These are phyloP conservation scores for Pseudocercospora fuligena DNA, from an alignment of 2,329 filamentous ascomycete genomes.

Conservation along the genomic window DNA sequence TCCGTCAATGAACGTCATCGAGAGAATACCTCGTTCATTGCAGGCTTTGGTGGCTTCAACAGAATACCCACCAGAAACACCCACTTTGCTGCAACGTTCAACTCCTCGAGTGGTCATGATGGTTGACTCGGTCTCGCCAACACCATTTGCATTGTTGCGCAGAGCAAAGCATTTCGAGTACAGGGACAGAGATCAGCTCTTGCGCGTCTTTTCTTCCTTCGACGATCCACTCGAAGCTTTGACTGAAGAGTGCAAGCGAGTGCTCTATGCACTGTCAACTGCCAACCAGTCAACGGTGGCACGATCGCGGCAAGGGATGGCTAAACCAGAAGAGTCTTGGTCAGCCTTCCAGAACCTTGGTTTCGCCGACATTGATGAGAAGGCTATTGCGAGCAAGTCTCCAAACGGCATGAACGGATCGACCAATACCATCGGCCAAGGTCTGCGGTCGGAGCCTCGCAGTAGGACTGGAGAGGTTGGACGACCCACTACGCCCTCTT, in stretches of 20 bases:
- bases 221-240: constrained; percentile 86
- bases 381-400: constrained; percentile 26
- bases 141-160: constrained; percentile 86
- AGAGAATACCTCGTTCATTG: constrained; percentile 84
- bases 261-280: constrained; percentile 84
- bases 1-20: constrained; percentile 75
- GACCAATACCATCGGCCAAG: constrained; percentile 42
- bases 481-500: constrained; percentile 92
- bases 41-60: constrained; percentile 90
- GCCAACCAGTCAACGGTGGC: constrained; percentile 80
- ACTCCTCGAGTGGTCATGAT: constrained; percentile 96
- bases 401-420: constrained; percentile 31
- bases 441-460: constrained; percentile 68
- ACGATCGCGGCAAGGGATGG: constrained; percentile 55
- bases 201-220: constrained; percentile 84
- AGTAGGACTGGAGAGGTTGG: constrained; percentile 70
- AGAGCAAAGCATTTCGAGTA: constrained; percentile 96
- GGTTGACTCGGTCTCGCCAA: constrained; percentile 91
- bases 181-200: constrained; percentile 80
- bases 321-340: constrained; percentile 78
- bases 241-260: constrained; percentile 91
- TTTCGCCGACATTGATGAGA: constrained; percentile 71
- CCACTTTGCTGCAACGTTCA: constrained; percentile 74
- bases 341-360: constrained; percentile 95
- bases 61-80: constrained; percentile 85